These are phyloP conservation scores for Nothomitra cinnamomea DNA, from an alignment of 2,329 filamentous ascomycete species.

Conservation along the genomic window DNA sequence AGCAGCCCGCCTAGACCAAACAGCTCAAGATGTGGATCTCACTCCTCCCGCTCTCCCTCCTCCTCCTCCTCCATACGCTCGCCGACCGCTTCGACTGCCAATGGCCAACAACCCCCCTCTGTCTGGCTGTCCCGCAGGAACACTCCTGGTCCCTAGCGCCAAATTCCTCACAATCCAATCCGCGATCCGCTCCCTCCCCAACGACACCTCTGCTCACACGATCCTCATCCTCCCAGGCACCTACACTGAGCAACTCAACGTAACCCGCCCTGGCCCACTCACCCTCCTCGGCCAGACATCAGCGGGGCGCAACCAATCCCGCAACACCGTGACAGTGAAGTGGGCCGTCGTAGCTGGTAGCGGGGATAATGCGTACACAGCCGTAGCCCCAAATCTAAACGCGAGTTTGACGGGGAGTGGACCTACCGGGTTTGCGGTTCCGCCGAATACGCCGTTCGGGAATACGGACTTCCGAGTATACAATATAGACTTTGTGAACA, in stretches of 20 bases:
- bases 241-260: constrained; percentile 48
- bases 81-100: constrained; percentile 16
- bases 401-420: constrained; percentile 44
- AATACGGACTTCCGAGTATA: constrained; percentile 46
- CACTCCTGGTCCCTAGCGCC: constrained; percentile 16
- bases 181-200: constrained; percentile 29
- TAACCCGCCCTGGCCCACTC: constrained; percentile 43
- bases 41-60: no score
- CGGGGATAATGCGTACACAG: constrained; percentile 44
- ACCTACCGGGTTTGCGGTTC: constrained; percentile 43
- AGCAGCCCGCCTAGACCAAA: no score
- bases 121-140: constrained; percentile 22
- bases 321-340: constrained; percentile 37
- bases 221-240: constrained; percentile 44
- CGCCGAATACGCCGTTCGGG: constrained; percentile 43
- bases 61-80: no score
- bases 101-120: constrained; percentile 19
- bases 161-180: constrained; percentile 26
- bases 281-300: constrained; percentile 42
- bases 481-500: constrained; percentile 49
- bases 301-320: constrained; percentile 27
- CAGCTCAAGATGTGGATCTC: no score
- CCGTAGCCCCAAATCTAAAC: constrained; percentile 45
- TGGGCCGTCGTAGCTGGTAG: constrained; percentile 39
- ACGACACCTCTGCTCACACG: constrained; percentile 28